Evolutionary conservation across 352 stramenopile species (phyloP).

Genomic region (Phytopythium litorale): DNA sequence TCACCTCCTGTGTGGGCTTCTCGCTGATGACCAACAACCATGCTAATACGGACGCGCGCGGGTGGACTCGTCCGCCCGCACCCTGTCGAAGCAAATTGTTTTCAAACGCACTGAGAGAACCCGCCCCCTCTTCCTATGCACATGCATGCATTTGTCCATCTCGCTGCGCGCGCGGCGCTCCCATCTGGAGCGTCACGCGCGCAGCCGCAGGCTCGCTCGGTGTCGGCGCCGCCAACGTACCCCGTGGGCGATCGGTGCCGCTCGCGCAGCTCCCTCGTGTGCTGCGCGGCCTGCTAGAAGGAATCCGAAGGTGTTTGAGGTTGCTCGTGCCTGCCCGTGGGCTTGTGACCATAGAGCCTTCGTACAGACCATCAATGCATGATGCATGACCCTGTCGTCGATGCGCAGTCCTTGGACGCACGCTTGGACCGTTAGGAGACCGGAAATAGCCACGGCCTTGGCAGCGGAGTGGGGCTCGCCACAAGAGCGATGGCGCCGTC

Average conservation of each 20-base stretch:
- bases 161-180: background rate
- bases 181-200: background rate
- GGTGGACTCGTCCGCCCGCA: conserved; percentile 12
- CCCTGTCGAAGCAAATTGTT: conserved; percentile 66
- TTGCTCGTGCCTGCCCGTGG: conserved; percentile 55
- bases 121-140: background rate
- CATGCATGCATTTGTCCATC: background rate
- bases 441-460: background rate
- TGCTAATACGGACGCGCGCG: conserved; percentile 72
- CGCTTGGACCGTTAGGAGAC: background rate
- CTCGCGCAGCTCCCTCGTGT: conserved; percentile 19
- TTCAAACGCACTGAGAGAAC: conserved; percentile 82
- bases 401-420: background rate
- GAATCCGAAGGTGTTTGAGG: conserved; percentile 66
- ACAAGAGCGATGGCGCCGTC: conserved; percentile 3
- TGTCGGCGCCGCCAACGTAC: conserved; percentile 19
- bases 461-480: background rate
- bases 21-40: conserved; percentile 65
- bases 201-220: conserved; percentile 63
- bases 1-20: no score
- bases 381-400: background rate
- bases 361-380: conserved; percentile 24
- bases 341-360: conserved; percentile 78
- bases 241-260: conserved; percentile 2
- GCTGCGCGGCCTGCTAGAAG: conserved; percentile 44